Evolutionary conservation across 2,329 filamentous ascomycete species (phyloP).

Genomic region (Akanthomyces dipterigenus): DNA sequence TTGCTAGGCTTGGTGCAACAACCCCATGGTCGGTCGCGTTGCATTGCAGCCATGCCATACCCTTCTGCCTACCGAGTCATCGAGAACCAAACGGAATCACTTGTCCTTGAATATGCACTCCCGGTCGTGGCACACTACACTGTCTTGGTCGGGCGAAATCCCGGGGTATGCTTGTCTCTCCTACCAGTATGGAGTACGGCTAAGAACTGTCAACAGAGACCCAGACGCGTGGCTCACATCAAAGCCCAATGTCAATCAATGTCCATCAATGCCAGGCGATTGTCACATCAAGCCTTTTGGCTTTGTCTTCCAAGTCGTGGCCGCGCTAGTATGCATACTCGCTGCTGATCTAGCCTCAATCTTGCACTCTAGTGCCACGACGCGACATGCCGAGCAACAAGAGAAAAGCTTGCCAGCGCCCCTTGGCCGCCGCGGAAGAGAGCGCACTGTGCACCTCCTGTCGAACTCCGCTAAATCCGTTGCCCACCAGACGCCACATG

Average conservation of each 20-base stretch:
- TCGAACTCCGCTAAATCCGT: slow-evolving; percentile 4
- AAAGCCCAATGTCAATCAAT: background rate
- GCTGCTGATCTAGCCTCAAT: slow-evolving; percentile 2
- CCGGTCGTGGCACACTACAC: background rate
- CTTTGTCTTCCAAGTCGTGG: background rate
- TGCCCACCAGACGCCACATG: background rate
- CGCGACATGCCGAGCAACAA: slow-evolving; percentile 6
- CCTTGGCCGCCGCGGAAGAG: background rate
- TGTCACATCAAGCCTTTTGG: background rate
- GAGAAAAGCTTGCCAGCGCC: background rate
- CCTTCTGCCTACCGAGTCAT: background rate
- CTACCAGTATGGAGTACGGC: background rate
- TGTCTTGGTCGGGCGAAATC: slow-evolving; percentile 5
- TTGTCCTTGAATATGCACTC: background rate
- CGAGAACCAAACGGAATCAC: background rate
- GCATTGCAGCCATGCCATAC: background rate
- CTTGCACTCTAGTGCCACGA: background rate
- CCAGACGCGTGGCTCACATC: background rate
- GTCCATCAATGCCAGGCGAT: background rate
- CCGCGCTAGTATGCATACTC: background rate
- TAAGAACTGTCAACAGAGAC: background rate
- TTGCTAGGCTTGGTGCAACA: background rate
- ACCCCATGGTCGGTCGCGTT: background rate
- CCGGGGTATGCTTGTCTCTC: slow-evolving; percentile 3
- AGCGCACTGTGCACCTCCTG: background rate